Percentiles rank a stretch among this genome's conserved stretches.
phyloP scores from a whole-genome alignment of 2,329 filamentous ascomycete species.

The Blumeriella jaapii region DNA sequence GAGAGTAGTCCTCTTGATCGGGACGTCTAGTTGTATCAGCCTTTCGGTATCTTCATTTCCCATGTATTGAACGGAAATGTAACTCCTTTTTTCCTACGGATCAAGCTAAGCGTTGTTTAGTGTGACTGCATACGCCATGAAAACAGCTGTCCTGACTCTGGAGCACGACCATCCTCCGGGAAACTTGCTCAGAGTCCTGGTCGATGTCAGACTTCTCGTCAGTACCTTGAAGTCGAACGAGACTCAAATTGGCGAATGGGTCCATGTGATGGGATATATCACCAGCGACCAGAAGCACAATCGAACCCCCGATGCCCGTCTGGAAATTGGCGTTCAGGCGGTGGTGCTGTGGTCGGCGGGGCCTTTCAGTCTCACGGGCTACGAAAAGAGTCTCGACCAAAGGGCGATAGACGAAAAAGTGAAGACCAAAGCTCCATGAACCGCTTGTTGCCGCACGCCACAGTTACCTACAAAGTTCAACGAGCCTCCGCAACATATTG shows the following conservation, averaged over 20 bases:
- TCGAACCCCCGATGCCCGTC: constrained; percentile 25
- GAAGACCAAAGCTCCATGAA: not conserved
- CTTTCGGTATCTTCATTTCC: not conserved
- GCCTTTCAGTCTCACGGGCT: constrained; percentile 57
- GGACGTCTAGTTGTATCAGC: not conserved
- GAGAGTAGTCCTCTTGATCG: not conserved
- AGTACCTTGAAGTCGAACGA: constrained; percentile 50
- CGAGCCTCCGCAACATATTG: too few species aligned
- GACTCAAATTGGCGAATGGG: constrained; percentile 66
- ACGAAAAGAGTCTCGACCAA: constrained; percentile 39
- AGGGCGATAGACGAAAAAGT: not conserved
- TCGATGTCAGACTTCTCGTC: constrained; percentile 64
- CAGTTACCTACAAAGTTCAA: too few species aligned
- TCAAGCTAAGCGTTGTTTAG: too few species aligned
- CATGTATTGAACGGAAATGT: too few species aligned
- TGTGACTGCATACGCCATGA: constrained; percentile 44
- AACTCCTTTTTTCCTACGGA: too few species aligned
- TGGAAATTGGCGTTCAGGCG: constrained; percentile 50
- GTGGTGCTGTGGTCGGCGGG: constrained; percentile 69
- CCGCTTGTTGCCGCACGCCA: too few species aligned
- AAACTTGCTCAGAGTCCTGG: constrained; percentile 38
- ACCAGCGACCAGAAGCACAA: constrained; percentile 22
- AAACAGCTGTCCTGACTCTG: constrained; percentile 50
- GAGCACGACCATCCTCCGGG: constrained; percentile 51
- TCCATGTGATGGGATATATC: constrained; percentile 81